Evolutionary conservation across 2,329 filamentous ascomycete species (phyloP), one percentile per base, ranked within the genome.

Genomic region (Diaporthe vexans): DNA sequence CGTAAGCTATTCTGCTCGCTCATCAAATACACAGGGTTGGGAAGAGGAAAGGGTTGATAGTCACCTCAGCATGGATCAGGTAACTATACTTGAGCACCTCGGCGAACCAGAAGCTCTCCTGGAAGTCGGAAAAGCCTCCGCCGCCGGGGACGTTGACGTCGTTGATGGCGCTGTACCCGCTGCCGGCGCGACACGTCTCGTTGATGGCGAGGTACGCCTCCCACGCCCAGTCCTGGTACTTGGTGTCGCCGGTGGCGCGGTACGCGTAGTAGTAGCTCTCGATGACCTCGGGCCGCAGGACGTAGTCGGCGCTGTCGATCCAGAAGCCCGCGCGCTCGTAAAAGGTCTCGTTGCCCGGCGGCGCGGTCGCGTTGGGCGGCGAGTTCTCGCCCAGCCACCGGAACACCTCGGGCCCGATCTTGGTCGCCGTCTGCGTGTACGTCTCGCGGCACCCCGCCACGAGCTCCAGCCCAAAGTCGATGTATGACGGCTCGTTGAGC

Each of bases 231-330:
- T 96, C 92, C 81, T 94, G 93, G 83, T 95, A 97, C 84, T 91
- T 93, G 43, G 84, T 77, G 75, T 96, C 89, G 4, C 93, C 92
- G 0, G 95, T 97, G 0, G 93, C 90, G 68, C 94, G 91, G 85
- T 94, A 97, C 2, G 95, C 94, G 82, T 97, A 97, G 87, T 97
- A 97, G 82, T 92, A 92, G 77, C 91, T 93, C 85, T 97, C 95
- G 46, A 97, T 88, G 4, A 95, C 94, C 83, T 97, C 95, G 0
- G 94, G 93, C 0, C 95, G 90, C 40, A 97, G 88, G 11, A 92
- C 85, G 81, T 97, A 97, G 9, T 82, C 79, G 0, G 84, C 79
- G 56, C 86, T 84, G 0, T 83, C 87, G 80, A 95, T 92, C 84
- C 91, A 97, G 86, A 94, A 97, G 5, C 95, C 95, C 0, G 91